Evolutionary conservation across 805 yeast species (phyloP).

Genomic region (Kodamaea kakaduensis): DNA sequence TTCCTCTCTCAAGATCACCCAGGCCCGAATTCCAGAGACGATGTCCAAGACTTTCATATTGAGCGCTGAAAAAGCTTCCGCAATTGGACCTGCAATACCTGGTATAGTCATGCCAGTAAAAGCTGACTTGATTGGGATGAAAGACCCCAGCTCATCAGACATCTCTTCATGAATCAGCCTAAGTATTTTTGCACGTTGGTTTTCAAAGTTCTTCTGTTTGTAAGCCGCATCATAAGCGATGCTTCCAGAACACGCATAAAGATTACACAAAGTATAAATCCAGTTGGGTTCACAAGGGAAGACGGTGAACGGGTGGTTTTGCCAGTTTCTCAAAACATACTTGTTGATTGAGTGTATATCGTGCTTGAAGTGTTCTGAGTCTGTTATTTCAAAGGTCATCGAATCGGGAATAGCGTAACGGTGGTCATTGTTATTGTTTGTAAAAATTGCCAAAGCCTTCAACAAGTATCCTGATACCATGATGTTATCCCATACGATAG

Average conservation of each 20-base stretch:
- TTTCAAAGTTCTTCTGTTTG: conserved; percentile 10
- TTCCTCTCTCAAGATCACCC: conserved; percentile 10
- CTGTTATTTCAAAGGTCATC: conserved; percentile 8
- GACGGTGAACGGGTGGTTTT: conserved; percentile 8
- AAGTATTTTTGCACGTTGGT: conserved; percentile 5
- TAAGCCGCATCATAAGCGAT: conserved; percentile 9
- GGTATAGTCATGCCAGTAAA: conserved; percentile 12
- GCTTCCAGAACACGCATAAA: conserved; percentile 10
- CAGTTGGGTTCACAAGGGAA: conserved; percentile 13
- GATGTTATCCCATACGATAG: conserved; percentile 9
- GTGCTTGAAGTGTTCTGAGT: conserved; percentile 8
- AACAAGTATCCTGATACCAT: conserved; percentile 11
- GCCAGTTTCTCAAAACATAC: conserved; percentile 11
- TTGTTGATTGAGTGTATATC: conserved; percentile 12
- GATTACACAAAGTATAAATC: conserved; percentile 10
- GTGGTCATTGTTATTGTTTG: conserved; percentile 6
- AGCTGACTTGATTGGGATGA: conserved; percentile 10
- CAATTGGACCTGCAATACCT: conserved; percentile 9
- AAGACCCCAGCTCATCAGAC: conserved; percentile 10
- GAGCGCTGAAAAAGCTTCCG: conserved; percentile 9
- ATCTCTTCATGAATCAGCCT: conserved; percentile 9
- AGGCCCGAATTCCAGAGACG: conserved; percentile 9
- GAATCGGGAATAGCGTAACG: conserved; percentile 9
- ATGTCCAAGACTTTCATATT: conserved; percentile 8
- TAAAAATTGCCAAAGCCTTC: conserved; percentile 9